These are phyloP conservation scores for Zostera marina DNA, from an alignment of 116 monocot genomes.

Conservation along the genomic window DNA sequence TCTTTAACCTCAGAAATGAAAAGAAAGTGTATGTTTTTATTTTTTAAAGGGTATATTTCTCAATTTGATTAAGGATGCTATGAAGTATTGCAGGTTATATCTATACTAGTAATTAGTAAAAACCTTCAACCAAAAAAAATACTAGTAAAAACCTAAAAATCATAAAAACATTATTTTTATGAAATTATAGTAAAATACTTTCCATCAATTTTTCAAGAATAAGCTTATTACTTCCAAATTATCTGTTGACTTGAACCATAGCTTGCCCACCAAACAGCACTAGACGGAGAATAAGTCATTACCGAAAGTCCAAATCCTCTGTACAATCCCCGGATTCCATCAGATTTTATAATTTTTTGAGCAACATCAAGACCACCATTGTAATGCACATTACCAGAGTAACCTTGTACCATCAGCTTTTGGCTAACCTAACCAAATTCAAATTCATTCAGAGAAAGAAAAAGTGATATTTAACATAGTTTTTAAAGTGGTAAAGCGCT, in stretches of 20 bases:
- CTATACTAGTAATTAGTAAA: no score
- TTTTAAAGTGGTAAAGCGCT: no score
- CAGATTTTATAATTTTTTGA: conserved; percentile 45
- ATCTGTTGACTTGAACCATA: conserved; percentile 94
- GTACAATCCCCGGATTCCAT: conserved; percentile 66
- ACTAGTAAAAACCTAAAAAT: neutral
- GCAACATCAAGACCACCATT: conserved; percentile 81
- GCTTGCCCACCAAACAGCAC: conserved; percentile 99
- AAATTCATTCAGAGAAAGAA: conserved; percentile 2
- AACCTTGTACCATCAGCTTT: conserved; percentile 98
- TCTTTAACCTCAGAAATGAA: no score
- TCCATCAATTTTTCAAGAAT: neutral
- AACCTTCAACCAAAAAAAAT: neutral
- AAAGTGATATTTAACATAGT: neutral
- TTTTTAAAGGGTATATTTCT: no score
- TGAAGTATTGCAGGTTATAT: no score
- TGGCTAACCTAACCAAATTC: conserved; percentile 65
- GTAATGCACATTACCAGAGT: conserved; percentile 78
- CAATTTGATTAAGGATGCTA: no score
- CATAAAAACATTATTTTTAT: neutral
- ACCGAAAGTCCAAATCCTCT: conserved; percentile 96
- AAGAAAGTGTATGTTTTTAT: no score
- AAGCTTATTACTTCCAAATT: conserved; percentile 62
- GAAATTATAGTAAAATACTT: neutral
- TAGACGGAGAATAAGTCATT: conserved; percentile 91